These are phyloP conservation scores for Trichophyton schoenleinii DNA, from an alignment of 2,329 filamentous ascomycete genomes.

Conservation along the genomic window DNA sequence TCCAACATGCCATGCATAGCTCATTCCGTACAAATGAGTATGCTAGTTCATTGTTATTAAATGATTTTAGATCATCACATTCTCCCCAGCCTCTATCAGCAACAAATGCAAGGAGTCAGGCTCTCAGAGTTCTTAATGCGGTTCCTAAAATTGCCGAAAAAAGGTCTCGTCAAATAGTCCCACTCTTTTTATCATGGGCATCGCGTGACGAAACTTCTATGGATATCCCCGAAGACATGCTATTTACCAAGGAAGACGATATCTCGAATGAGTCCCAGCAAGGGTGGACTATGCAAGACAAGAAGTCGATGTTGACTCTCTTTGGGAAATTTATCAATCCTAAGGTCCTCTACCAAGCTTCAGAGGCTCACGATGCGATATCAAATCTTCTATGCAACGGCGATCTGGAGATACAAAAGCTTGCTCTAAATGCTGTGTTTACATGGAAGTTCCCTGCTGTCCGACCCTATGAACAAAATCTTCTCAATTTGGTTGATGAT, in stretches of 20 bases:
- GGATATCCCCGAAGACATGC: conserved; percentile 19
- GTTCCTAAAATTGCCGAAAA: conserved; percentile 72
- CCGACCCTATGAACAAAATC: conserved; percentile 66
- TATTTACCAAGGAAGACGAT: conserved; percentile 12
- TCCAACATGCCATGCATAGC: conserved; percentile 42
- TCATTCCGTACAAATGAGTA: conserved; percentile 43
- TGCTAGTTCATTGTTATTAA: conserved; percentile 47
- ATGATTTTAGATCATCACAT: conserved; percentile 54
- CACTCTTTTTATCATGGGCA: conserved; percentile 76
- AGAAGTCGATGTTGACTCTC: conserved; percentile 67
- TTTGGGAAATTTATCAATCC: conserved; percentile 82
- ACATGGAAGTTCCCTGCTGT: conserved; percentile 77
- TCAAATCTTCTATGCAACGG: conserved; percentile 71
- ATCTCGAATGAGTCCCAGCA: conserved; percentile 15
- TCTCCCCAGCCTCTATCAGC: conserved; percentile 20
- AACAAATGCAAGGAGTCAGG: conserved; percentile 55
- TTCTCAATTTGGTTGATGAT: conserved; percentile 80
- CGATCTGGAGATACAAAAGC: conserved; percentile 77
- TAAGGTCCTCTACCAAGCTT: conserved; percentile 63
- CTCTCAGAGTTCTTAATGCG: conserved; percentile 62
- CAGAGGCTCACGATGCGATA: conserved; percentile 63
- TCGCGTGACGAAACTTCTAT: conserved; percentile 38
- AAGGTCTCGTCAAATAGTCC: conserved; percentile 70
- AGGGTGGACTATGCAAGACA: conserved; percentile 48
- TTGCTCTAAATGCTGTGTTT: conserved; percentile 69